Evolutionary conservation across 768 basidiomycete species (phyloP).

Genomic region (Saitozyma sp.): DNA sequence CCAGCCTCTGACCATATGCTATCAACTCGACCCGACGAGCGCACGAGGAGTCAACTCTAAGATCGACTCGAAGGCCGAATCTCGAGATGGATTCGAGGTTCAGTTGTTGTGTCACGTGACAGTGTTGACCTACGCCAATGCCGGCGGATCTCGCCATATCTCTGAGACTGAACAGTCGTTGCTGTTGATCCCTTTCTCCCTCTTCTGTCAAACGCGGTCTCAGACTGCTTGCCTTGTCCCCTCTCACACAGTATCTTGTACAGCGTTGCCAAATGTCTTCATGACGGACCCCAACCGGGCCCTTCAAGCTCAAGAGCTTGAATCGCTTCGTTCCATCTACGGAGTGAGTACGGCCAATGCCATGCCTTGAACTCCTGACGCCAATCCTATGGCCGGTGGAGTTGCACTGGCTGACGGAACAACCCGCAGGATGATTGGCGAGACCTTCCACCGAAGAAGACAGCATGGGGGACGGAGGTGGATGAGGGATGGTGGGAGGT

Average conservation of each 20-base stretch:
- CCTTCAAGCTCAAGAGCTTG: slow-evolving; percentile 45
- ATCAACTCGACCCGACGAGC: background rate
- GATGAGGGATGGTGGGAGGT: slow-evolving; percentile 47
- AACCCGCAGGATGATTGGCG: slow-evolving; percentile 39
- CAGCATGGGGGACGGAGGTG: slow-evolving; percentile 45
- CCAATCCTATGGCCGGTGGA: background rate
- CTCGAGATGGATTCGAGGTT: background rate
- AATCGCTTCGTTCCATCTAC: slow-evolving; percentile 42
- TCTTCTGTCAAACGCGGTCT: too few species aligned
- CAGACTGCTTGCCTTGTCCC: too few species aligned
- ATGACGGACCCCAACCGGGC: slow-evolving; percentile 40
- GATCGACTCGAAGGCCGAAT: slow-evolving; percentile 1
- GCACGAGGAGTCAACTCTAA: background rate
- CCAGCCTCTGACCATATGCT: too few species aligned
- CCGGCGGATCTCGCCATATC: too few species aligned
- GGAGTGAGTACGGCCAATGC: slow-evolving; percentile 6
- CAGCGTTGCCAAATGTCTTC: background rate
- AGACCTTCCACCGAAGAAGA: slow-evolving; percentile 40
- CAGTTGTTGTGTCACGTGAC: too few species aligned
- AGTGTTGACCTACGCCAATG: too few species aligned
- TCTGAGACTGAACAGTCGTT: too few species aligned
- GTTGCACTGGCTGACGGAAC: background rate
- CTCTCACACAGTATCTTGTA: too few species aligned
- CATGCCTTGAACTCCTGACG: background rate
- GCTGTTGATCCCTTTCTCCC: too few species aligned